Conservation (phyloP, 192 early-diverging fungal genomes). For the Endogone sp. region DNA sequence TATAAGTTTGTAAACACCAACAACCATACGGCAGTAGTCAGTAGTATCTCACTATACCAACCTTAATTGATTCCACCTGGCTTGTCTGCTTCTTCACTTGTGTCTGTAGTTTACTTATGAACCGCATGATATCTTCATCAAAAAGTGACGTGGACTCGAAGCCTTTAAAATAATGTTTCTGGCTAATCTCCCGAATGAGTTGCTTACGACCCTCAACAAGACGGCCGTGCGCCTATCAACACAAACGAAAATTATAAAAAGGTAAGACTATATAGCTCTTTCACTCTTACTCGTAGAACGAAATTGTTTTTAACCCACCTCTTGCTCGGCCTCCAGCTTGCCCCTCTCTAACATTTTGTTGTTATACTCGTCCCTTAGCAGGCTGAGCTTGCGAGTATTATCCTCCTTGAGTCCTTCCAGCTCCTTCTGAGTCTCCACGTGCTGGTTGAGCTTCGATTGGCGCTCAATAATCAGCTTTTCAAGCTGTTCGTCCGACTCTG, state of each 20-base stretch:
- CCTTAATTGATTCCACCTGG: conserved; percentile 19
- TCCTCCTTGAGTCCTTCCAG: conserved; percentile 16
- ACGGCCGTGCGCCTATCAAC: conserved; percentile 25
- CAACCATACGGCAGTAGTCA: too few relatives aligned
- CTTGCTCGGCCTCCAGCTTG: conserved; percentile 49
- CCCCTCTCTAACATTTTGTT: conserved; percentile 39
- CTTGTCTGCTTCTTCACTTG: conserved; percentile 27
- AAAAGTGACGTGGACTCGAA: conserved; percentile 32
- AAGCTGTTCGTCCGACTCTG: conserved; percentile 63
- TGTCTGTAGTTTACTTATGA: conserved; percentile 37
- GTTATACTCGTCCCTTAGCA: conserved; percentile 26
- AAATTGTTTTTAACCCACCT: too few relatives aligned
- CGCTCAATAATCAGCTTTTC: conserved; percentile 47
- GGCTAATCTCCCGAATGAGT: conserved; percentile 35
- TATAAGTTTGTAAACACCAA: background rate
- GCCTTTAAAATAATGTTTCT: conserved; percentile 31
- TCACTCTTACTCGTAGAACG: too few relatives aligned
- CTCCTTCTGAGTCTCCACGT: conserved; percentile 27
- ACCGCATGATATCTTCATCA: conserved; percentile 34
- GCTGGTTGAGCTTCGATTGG: conserved; percentile 20
- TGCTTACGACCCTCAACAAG: conserved; percentile 34
- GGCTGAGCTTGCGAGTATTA: conserved; percentile 20
- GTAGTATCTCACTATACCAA: background rate
- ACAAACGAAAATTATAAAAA: too few relatives aligned
- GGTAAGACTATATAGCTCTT: too few relatives aligned